Base-by-base conservation (phyloP, 1,284 basidiomycete genomes). In the Porodaedalea pini region DNA sequence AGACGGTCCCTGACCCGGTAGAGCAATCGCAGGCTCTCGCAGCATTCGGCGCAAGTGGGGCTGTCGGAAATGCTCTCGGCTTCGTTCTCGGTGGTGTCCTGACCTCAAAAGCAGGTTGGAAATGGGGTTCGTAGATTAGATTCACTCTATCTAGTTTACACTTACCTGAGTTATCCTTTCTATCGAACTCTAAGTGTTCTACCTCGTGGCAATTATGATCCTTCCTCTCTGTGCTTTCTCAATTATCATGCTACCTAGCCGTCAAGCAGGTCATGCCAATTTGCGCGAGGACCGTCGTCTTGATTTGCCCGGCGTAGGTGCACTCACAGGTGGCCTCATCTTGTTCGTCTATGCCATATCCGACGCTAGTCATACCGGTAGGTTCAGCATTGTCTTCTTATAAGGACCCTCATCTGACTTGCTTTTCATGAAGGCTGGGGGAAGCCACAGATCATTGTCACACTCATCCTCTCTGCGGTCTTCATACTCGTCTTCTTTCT, bases 21-120 rank as follows among this genome's bases (percentile, higher is more conserved):
- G 70, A 75, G 61, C 79, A 80, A 64, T 71, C 77, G 31, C 72
- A 72, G 32, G 78, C 76, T 1, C 74, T 80, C 36, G 71, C 71
- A 11, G 62, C 76, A 4, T 77, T 78, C 51, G 77, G 75, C 47
- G 76, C 75, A 0, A 72, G 72, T 56, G 78, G 76, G 15, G 75
- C 73, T 6, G 54, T 77, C 13, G 78, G 72, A 10, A 74, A 78
- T 60, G 71, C 54, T 0, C 21, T 56, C 29, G 56, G 77, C 11
- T 60, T 78, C 7, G 67, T 78, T 44, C 71, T 78, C 40, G 76
- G 76, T 23, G 76, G 74, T 6, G 66, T 76, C 17, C 70, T 79
- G 51, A 70, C 73, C 2, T 56, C 68, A 40, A 69, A 64, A 47
- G 67, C 66, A 7, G 64, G 62, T 13, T 75, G 68, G 66, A 62